These are phyloP conservation scores for Ustilago bromivora DNA, from an alignment of 1,284 basidiomycete species.

Conservation along the genomic window DNA sequence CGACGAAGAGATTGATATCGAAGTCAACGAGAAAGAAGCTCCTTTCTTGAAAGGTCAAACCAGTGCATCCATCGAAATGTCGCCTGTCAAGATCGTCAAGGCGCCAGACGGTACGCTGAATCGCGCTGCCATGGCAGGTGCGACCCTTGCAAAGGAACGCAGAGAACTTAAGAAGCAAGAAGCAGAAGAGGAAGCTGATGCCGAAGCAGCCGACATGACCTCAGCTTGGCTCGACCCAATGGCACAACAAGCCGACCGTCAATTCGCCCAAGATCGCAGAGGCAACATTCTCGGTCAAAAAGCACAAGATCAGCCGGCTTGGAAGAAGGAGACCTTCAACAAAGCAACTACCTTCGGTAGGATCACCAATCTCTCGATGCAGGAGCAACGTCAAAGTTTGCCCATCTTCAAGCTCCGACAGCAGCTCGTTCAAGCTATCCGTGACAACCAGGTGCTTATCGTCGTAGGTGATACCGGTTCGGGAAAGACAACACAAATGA, in stretches of 20 bases:
- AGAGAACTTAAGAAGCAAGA: constrained; percentile 94
- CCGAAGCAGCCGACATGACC: constrained; percentile 90
- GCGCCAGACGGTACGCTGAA: constrained; percentile 80
- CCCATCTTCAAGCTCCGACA: constrained; percentile 98
- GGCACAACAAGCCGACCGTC: constrained; percentile 85
- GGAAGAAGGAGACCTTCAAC: constrained; percentile 94
- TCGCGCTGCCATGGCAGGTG: constrained; percentile 91
- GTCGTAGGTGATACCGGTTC: constrained; percentile 96
- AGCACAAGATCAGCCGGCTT: constrained; percentile 84
- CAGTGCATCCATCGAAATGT: constrained; percentile 91
- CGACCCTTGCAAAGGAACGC: constrained; percentile 92
- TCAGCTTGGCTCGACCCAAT: constrained; percentile 98
- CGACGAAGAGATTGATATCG: constrained; percentile 87
- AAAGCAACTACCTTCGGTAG: constrained; percentile 97
- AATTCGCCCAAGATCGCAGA: constrained; percentile 93
- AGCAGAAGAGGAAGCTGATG: constrained; percentile 91
- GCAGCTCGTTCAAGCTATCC: constrained; percentile 88
- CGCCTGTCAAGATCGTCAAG: constrained; percentile 88
- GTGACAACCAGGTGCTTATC: constrained; percentile 91
- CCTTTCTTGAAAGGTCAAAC: constrained; percentile 96
- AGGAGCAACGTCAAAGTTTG: constrained; percentile 89
- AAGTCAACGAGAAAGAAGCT: constrained; percentile 95
- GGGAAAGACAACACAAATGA: constrained; percentile 90
- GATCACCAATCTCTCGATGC: constrained; percentile 88
- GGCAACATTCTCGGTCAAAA: constrained; percentile 85